Conservation (phyloP, 345 rosid genomes). For the Euphorbia lathyris region DNA sequence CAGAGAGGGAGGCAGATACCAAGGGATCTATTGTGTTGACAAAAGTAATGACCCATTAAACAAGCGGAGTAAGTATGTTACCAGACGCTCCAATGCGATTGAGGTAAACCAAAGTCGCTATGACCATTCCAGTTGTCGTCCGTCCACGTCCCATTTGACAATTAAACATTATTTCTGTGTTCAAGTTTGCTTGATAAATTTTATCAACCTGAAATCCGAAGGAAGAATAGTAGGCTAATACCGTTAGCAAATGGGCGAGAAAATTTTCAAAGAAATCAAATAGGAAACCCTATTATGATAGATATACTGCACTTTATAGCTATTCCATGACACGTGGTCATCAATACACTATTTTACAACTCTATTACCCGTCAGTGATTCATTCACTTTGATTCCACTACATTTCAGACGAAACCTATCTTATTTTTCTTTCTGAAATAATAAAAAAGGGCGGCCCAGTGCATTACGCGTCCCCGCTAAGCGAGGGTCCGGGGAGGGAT, state of each 20-base stretch:
- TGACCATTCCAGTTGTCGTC: constrained; percentile 98
- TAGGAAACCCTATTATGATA: neutral
- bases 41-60: neutral
- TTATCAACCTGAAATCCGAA: constrained; percentile 60
- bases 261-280: neutral
- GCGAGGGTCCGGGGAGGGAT: no score
- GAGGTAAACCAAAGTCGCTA: constrained; percentile 87
- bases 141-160: constrained; percentile 99
- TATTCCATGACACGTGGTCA: neutral
- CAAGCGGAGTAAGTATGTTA: constrained; percentile 31
- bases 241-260: neutral
- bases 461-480: no score
- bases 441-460: no score
- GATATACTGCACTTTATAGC: neutral
- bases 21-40: neutral
- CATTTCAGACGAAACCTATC: neutral
- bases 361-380: neutral
- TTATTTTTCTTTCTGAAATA: no score
- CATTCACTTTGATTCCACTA: neutral
- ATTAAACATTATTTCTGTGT: constrained; percentile 77
- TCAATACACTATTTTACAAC: neutral
- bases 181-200: constrained; percentile 70
- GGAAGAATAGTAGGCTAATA: constrained; percentile 14
- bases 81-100: constrained; percentile 90
- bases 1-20: neutral